Evolutionary conservation across 768 basidiomycete species (phyloP).

Genomic region (Tylopilus sp.): DNA sequence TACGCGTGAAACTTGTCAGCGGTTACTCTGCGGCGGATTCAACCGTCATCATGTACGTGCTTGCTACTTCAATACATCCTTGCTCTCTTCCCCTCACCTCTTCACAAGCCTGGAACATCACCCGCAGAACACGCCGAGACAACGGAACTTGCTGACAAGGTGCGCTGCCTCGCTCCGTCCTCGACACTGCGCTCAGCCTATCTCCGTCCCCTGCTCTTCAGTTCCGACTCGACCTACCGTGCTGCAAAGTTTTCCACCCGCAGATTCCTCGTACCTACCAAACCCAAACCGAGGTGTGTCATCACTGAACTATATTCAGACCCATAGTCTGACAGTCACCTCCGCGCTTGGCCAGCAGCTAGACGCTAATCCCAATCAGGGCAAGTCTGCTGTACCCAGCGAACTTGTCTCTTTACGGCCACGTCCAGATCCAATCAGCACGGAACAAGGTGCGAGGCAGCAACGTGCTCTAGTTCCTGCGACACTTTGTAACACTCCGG

Average conservation of each 20-base stretch:
- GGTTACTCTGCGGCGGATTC: slow-evolving; percentile 12
- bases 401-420: background rate
- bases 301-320: background rate
- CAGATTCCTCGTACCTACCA: background rate
- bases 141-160: background rate
- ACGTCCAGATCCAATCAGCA: background rate
- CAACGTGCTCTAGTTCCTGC: slow-evolving; percentile 8
- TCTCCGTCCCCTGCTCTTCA: slow-evolving; percentile 21
- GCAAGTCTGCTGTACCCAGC: background rate
- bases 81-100: background rate
- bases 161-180: slow-evolving; percentile 3
- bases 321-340: background rate
- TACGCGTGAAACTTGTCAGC: slow-evolving; percentile 19
- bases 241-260: slow-evolving; percentile 1
- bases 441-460: slow-evolving; percentile 8
- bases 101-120: slow-evolving; percentile 3
- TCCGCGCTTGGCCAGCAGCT: background rate
- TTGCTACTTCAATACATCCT: no score
- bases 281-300: slow-evolving; percentile 10
- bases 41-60: slow-evolving; percentile 9
- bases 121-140: slow-evolving; percentile 16
- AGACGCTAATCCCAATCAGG: background rate
- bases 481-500: slow-evolving; percentile 5
- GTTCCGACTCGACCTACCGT: slow-evolving; percentile 9
- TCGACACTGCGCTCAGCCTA: slow-evolving; percentile 14